A percentile compares a stretch with the other conserved stretches of the same genome.
phyloP scores from a whole-genome alignment of 345 rosid genomes.

The Salix koriyanagi region DNA sequence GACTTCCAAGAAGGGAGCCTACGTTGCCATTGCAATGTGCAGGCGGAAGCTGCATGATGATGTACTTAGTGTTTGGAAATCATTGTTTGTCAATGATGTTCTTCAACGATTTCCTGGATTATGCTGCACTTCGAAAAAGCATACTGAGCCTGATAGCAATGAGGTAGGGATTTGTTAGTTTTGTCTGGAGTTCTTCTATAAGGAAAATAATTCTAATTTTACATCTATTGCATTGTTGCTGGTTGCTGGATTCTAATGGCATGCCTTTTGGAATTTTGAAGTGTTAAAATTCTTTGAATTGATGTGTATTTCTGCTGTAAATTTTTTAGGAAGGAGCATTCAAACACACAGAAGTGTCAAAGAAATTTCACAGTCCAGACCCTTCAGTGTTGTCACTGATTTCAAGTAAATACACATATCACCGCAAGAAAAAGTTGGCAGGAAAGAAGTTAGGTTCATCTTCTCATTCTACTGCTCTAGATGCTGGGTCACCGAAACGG shows the following conservation, averaged over 20 bases:
- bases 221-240: neutral
- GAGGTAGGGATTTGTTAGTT: slow-evolving; percentile 22
- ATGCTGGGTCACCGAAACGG: slow-evolving; percentile 20
- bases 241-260: neutral
- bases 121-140: slow-evolving; percentile 24
- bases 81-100: slow-evolving; percentile 35
- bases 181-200: neutral
- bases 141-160: slow-evolving; percentile 9
- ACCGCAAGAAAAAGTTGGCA: slow-evolving; percentile 44
- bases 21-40: slow-evolving; percentile 62
- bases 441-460: slow-evolving; percentile 39
- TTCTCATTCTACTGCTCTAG: slow-evolving; percentile 24
- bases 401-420: slow-evolving; percentile 48
- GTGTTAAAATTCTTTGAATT: neutral
- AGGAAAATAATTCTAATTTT: neutral
- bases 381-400: slow-evolving; percentile 19
- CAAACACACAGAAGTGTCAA: slow-evolving; percentile 20
- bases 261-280: neutral
- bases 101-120: slow-evolving; percentile 41
- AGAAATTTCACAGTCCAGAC: slow-evolving; percentile 17
- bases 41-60: slow-evolving; percentile 76
- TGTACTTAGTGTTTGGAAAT: slow-evolving; percentile 61
- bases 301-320: neutral
- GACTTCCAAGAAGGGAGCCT: slow-evolving; percentile 45
- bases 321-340: slow-evolving; percentile 30